Base-by-base conservation (phyloP, 1,284 basidiomycete species). In the Butyriboletus appendiculatus region DNA sequence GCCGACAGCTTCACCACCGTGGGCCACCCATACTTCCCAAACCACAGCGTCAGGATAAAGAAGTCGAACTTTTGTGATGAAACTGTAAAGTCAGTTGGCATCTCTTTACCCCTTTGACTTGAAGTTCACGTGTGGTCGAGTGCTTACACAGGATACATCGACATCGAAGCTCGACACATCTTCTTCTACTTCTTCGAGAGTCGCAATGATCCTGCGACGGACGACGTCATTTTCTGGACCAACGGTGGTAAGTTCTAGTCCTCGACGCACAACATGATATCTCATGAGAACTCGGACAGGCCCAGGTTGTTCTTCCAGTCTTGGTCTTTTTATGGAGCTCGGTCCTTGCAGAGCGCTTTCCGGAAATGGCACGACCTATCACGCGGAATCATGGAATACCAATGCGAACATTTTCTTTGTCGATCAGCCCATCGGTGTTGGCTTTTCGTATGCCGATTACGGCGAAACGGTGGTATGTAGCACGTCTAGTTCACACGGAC, bases 101-200 rank as follows among this genome's bases (percentile, higher is more conserved):
- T 57, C 81, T 90, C 22, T 79, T 10, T 28, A 75, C 12, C 32
- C 6, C 5, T 76, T 75, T 5, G 67, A 75, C 7, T 66, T 75
- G 44, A 79, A 75, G 28, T 65, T 85, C 5, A 53, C 18, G 4
- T 22, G 30, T 26, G 1, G 15, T 34, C 82, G 6, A 82, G 81
- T 54, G 77, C 78, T 16, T 87, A 84, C 60, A 84, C 85, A 6
- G 85, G 85, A 2, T 86, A 86, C 62, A 70, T 87, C 20, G 85
- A 86, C 56, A 77, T 86, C 11, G 84, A 82, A 46, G 82, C 84
- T 37, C 62, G 85, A 56, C 84, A 85, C 57, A 69, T 93, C 32
- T 94, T 66, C 33, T 64, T 92, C 75, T 94, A 90, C 76, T 94
- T 93, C 69, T 94, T 94, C 71, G 90, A 94, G 70, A 88, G 85